Percentiles rank a stretch among this genome's conserved stretches.
Conservation (phyloP, 129 eudicot species). For the Centella asiatica region DNA sequence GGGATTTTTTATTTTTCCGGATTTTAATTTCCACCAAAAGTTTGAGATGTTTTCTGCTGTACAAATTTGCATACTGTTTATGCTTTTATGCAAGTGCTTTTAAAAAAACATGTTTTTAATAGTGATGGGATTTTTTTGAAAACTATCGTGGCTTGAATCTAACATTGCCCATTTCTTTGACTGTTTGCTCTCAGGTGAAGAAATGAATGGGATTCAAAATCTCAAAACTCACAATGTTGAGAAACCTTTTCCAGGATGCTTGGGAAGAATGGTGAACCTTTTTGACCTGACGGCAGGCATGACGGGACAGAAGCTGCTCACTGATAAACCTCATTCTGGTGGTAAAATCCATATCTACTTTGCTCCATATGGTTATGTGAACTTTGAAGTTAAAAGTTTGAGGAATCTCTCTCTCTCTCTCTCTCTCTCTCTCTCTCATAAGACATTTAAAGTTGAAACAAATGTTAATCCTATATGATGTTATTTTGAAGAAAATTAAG, state of each 20-base stretch:
- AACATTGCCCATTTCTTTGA: slow-evolving; percentile 2
- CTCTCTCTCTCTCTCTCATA: neutral
- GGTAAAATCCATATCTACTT: slow-evolving; percentile 22
- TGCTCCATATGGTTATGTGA: neutral
- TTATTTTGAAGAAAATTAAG: neutral
- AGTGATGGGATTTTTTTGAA: neutral
- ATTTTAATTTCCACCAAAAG: too few species aligned
- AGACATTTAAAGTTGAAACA: neutral
- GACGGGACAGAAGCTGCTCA: slow-evolving; percentile 53
- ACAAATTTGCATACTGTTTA: too few species aligned
- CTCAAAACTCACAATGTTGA: slow-evolving; percentile 33
- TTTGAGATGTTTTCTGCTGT: too few species aligned
- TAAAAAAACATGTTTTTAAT: too few species aligned
- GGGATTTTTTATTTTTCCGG: too few species aligned
- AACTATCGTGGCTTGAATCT: neutral
- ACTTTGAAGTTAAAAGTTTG: too few species aligned
- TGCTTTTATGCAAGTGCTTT: too few species aligned
- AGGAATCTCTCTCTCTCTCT: too few species aligned
- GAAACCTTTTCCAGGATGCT: slow-evolving; percentile 67
- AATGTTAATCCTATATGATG: neutral
- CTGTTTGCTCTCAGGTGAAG: slow-evolving; percentile 35
- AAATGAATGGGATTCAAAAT: slow-evolving; percentile 53
- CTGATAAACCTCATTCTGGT: slow-evolving; percentile 66
- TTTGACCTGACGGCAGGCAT: slow-evolving; percentile 55
- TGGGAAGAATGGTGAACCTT: slow-evolving; percentile 83